Evolutionary conservation across 1,284 basidiomycete genomes (phyloP).

Genomic region (Uromyces viciae-fabae): DNA sequence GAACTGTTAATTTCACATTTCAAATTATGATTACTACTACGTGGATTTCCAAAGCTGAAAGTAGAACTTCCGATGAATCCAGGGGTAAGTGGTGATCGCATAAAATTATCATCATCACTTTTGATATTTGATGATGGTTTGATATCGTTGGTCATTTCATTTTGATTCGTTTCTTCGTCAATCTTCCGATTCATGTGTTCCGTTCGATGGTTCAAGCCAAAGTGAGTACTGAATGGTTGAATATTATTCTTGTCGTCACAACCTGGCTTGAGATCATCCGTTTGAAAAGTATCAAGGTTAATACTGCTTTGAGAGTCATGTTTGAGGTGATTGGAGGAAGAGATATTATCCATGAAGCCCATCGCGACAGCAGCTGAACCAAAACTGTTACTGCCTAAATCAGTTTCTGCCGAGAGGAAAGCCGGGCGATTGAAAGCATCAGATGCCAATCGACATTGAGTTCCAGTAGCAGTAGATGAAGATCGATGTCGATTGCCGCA

Average conservation of each 20-base stretch:
- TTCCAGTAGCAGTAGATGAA: conserved; percentile 14
- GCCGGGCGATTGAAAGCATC: background rate
- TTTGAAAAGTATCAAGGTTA: background rate
- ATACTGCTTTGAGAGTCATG: background rate
- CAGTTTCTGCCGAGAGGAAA: background rate
- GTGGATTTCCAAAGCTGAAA: conserved; percentile 35
- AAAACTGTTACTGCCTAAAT: conserved; percentile 15
- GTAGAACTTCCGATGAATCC: conserved; percentile 31
- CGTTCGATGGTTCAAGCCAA: background rate
- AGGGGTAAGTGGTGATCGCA: conserved; percentile 1
- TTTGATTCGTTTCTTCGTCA: background rate
- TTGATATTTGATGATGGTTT: background rate
- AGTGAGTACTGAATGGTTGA: too few species aligned
- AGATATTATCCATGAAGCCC: background rate
- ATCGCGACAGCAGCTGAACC: background rate
- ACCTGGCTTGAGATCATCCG: conserved; percentile 1
- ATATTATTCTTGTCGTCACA: too few species aligned
- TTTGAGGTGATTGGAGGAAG: background rate
- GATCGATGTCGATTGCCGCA: conserved; percentile 26
- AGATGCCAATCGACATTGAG: conserved; percentile 17
- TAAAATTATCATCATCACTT: background rate
- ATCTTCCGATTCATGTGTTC: background rate
- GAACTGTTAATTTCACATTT: conserved; percentile 5
- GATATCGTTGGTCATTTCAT: background rate
- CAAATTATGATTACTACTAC: background rate